phyloP scores from a whole-genome alignment of 2,329 filamentous ascomycete genomes.

The Trichoderma simmonsii region DNA sequence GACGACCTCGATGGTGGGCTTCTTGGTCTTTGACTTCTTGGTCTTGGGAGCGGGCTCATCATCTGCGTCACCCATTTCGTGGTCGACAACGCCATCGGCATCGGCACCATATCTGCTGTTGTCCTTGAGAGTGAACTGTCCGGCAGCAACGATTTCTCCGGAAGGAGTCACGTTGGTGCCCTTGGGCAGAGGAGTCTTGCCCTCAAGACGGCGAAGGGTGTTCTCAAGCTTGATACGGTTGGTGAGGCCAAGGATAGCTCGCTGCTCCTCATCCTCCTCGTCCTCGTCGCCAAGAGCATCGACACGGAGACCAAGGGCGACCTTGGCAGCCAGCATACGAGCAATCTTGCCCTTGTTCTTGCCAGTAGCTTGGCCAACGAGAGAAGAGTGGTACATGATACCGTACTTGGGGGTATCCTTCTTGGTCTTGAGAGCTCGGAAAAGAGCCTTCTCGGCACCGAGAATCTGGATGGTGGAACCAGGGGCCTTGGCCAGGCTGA shows the following conservation, averaged over 20 bases:
- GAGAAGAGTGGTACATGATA: constrained; percentile 85
- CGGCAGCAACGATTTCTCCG: constrained; percentile 59
- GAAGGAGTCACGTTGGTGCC: constrained; percentile 73
- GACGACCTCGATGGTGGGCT: constrained; percentile 41
- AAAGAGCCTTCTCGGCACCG: constrained; percentile 96
- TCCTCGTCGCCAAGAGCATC: constrained; percentile 68
- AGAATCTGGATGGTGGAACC: constrained; percentile 97
- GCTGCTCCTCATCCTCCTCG: constrained; percentile 83
- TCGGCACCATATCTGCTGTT: constrained; percentile 92
- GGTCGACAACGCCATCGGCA: constrained; percentile 75
- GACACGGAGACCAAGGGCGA: constrained; percentile 86
- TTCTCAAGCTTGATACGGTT: constrained; percentile 72
- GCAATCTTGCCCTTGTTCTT: constrained; percentile 99
- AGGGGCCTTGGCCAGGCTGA: constrained; percentile 92
- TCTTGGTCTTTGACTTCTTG: constrained; percentile 45
- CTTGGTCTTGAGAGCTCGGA: constrained; percentile 98
- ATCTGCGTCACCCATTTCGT: constrained; percentile 37
- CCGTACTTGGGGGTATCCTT: constrained; percentile 99
- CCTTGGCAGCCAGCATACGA: constrained; percentile 90
- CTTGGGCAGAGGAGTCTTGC: constrained; percentile 79
- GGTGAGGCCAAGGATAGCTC: constrained; percentile 72
- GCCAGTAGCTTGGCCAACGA: constrained; percentile 94
- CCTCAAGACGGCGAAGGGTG: constrained; percentile 75
- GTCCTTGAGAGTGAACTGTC: constrained; percentile 90
- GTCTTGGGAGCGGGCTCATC: constrained; percentile 26